Base-by-base conservation (phyloP, 1,139 yeast genomes). In the Protomyces gravidus region DNA sequence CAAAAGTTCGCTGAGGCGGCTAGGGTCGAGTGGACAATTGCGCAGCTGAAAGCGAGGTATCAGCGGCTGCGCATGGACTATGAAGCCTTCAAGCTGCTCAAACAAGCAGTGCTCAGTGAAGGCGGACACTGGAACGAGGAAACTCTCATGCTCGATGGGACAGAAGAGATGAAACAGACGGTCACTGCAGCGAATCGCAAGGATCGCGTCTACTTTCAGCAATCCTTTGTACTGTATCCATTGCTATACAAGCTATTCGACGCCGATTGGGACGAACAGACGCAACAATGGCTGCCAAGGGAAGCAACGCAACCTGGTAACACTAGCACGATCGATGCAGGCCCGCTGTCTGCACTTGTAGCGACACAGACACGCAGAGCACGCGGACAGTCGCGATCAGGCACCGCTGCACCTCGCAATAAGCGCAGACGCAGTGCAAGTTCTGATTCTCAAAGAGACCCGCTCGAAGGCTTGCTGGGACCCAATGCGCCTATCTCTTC, bases 21-120 rank as follows among this genome's bases (percentile, higher is more conserved):
- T 9, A 23, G 42, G 3, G 42, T 36, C 19, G 42, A 36, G 21
- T 36, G 42, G 42, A 15, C 42, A 0, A 17, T 36, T 19, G 42
- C 42, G 17, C 42, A 36, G 42, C 42, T 36, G 13, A 36, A 36
- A 23, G 42, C 42, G 7, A 19, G 42, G 11, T 36, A 36, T n/a
- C 42, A 36, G 42, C 42, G 42, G 11, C 9, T 36, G 42, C 42
- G 42, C 42, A 36, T 36, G 42, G 42, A 36, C 17, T 36, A 36
- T 17, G 42, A 36, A 3, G 42, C 42, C 25, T 36, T 36, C 21
- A 36, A 36, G 19, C 23, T 36, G 7, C 21, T 36, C 23, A 36
- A 36, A 11, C 23, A 36, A 15, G 42, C 42, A 9, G 42, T 36
- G 7, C n/a, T 36, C 21, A 36, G 17, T 36, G 21, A 36, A 36